phyloP scores from a whole-genome alignment of 352 stramenopile species.

The Phytophthora hibernalis region DNA sequence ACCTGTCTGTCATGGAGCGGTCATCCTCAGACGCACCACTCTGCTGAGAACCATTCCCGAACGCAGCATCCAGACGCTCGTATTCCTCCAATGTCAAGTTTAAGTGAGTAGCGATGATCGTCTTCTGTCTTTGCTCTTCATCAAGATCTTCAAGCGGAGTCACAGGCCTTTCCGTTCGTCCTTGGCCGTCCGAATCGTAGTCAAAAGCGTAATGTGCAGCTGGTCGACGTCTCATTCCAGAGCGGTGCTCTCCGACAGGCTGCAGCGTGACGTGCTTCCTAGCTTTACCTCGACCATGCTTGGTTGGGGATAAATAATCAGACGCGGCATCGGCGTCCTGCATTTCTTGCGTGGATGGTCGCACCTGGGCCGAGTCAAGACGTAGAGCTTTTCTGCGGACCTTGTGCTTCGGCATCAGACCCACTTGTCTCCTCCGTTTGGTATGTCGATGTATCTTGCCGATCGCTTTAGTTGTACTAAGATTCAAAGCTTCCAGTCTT shows the following conservation, averaged over 20 bases:
- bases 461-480: constrained; percentile 12
- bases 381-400: constrained; percentile 57
- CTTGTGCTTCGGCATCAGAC: constrained; percentile 22
- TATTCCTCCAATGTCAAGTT: constrained; percentile 77
- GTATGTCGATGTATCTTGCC: constrained; percentile 13
- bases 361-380: constrained; percentile 48
- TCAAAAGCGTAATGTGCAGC: constrained; percentile 41
- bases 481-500: constrained; percentile 55
- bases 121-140: constrained; percentile 58
- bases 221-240: constrained; percentile 14
- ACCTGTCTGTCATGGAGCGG: constrained; percentile 51
- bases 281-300: constrained; percentile 15
- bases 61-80: constrained; percentile 66
- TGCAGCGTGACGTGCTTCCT: constrained; percentile 22
- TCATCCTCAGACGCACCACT: constrained; percentile 19
- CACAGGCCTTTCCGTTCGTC: not conserved
- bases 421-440: constrained; percentile 20
- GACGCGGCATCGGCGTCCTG: constrained; percentile 9
- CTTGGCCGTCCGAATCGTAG: constrained; percentile 43
- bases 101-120: constrained; percentile 61
- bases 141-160: constrained; percentile 52
- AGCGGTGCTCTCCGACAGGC: constrained; percentile 12
- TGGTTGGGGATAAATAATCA: constrained; percentile 19
- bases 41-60: constrained; percentile 35
- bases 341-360: constrained; percentile 34